These are phyloP conservation scores for Pseudocohnilembus persalinus DNA, from an alignment of 169 alveolate genomes.

Conservation along the genomic window DNA sequence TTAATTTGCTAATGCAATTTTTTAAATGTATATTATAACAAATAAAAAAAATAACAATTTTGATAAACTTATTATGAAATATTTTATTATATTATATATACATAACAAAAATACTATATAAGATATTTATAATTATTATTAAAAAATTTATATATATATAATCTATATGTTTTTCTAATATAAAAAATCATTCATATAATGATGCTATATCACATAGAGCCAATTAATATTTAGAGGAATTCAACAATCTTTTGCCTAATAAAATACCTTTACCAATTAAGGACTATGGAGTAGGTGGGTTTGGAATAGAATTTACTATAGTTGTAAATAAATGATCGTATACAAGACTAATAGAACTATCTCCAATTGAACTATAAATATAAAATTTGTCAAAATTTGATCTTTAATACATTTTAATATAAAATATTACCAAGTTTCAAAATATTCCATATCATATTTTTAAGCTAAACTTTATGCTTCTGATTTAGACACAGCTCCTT, in stretches of 20 bases:
- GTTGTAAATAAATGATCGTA: slow-evolving; percentile 71
- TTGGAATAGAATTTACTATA: slow-evolving; percentile 72
- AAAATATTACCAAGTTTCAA: slow-evolving; percentile 66
- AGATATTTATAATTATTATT: no score
- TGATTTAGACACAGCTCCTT: slow-evolving; percentile 79
- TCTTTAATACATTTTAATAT: slow-evolving; percentile 33
- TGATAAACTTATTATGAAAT: no score
- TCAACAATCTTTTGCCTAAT: slow-evolving; percentile 78
- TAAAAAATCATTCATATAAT: slow-evolving; percentile 40
- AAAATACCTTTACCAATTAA: slow-evolving; percentile 83
- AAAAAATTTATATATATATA: no score
- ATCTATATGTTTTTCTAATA: no score
- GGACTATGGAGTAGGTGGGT: slow-evolving; percentile 77
- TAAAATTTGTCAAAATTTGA: slow-evolving; percentile 15
- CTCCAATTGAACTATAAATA: slow-evolving; percentile 49
- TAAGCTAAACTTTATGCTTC: slow-evolving; percentile 85
- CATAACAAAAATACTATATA: no score
- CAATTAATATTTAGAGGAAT: slow-evolving; percentile 68
- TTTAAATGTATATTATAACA: no score
- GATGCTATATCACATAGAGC: slow-evolving; percentile 53
- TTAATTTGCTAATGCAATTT: no score
- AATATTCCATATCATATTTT: slow-evolving; percentile 83
- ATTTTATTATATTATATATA: no score
- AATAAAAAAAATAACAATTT: no score
- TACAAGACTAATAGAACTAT: slow-evolving; percentile 58